phyloP scores from a whole-genome alignment of 2,329 filamentous ascomycete species.

The Rutstroemia sydowiana region DNA sequence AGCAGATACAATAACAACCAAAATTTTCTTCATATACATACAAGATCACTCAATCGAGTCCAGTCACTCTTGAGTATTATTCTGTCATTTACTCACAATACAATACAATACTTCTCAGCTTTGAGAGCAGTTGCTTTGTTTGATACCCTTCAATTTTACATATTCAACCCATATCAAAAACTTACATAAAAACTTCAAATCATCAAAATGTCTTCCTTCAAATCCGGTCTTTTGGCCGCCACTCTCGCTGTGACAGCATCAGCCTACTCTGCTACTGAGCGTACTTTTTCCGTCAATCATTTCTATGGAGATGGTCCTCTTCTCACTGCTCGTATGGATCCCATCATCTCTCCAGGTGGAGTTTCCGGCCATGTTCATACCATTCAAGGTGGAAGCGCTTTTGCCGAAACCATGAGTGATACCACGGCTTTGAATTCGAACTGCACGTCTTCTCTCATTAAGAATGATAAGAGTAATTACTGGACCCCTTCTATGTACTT shows the following conservation, averaged over 20 bases:
- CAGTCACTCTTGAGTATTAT: slow-evolving; percentile 23
- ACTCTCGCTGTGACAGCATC: slow-evolving; percentile 17
- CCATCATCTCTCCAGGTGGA: slow-evolving; percentile 58
- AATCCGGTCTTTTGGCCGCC: slow-evolving; percentile 15
- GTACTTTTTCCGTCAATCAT: slow-evolving; percentile 61
- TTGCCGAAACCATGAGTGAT: slow-evolving; percentile 51
- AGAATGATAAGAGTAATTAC: slow-evolving; percentile 79
- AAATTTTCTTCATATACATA: too few relatives aligned
- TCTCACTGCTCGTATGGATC: slow-evolving; percentile 63
- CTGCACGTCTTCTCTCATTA: slow-evolving; percentile 77
- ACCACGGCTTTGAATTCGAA: slow-evolving; percentile 48
- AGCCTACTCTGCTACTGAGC: slow-evolving; percentile 23
- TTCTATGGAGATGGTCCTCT: slow-evolving; percentile 61
- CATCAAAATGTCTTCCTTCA: slow-evolving; percentile 26
- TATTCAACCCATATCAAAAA: too few relatives aligned
- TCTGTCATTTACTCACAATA: slow-evolving; percentile 7
- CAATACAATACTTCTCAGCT: slow-evolving; percentile 20
- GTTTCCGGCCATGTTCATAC: slow-evolving; percentile 63
- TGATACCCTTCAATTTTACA: too few relatives aligned
- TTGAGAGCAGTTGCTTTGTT: slow-evolving; percentile 16
- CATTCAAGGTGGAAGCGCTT: slow-evolving; percentile 57
- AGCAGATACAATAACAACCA: neutral
- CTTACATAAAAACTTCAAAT: neutral
- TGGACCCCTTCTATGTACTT: slow-evolving; percentile 81
- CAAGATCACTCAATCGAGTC: slow-evolving; percentile 19